Evolutionary conservation across 2,329 filamentous ascomycete genomes (phyloP), one percentile per base, ranked within the genome.

Genomic region (Elsinoe batatas): DNA sequence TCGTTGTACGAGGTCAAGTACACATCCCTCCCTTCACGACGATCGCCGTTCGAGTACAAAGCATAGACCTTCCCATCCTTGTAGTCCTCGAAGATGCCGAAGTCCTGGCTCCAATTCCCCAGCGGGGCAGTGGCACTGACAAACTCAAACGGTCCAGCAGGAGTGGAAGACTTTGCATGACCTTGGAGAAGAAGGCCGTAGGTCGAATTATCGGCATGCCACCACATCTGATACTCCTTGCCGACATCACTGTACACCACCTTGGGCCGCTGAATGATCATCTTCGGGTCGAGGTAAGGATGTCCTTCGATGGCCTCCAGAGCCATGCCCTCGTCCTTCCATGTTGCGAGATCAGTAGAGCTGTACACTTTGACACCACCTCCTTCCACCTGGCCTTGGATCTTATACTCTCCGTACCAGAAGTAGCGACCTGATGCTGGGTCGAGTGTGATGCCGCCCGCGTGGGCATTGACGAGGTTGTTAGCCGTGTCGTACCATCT

Each of bases 71-170:
- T 71, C 10, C 78, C 78, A 40, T 79, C 74, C 57, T 80, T 81
- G 65, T 78, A 78, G 61, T 83, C 80, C 3, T 77, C 79, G 59
- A 83, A 82, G 18, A 81, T 69, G 8, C 80, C 80, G 44, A 81
- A 83, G 56, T 83, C 80, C 59, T 83, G 80, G 0, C 77, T 81
- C 80, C 79, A 82, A 64, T 82, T 83, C 1, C 79, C 79, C 0
- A 82, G 72, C 0, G 80, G 80, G 0, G 74, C 68, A 0, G 74
- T 76, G 1, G 78, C 80, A 38, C 77, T 72, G 12, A 79, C 69
- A 57, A 81, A 81, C 1, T 62, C 71, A 63, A 81, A 82, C 0
- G 79, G 79, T 0, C 79, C 79, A 0, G 69, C 71, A 55, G 79
- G 75, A 26, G 72, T 74, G 55, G 79, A 74, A 0, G 79, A 72